These are phyloP conservation scores for Cornus suecica DNA, from an alignment of 148 eudicot genomes.

Conservation along the genomic window DNA sequence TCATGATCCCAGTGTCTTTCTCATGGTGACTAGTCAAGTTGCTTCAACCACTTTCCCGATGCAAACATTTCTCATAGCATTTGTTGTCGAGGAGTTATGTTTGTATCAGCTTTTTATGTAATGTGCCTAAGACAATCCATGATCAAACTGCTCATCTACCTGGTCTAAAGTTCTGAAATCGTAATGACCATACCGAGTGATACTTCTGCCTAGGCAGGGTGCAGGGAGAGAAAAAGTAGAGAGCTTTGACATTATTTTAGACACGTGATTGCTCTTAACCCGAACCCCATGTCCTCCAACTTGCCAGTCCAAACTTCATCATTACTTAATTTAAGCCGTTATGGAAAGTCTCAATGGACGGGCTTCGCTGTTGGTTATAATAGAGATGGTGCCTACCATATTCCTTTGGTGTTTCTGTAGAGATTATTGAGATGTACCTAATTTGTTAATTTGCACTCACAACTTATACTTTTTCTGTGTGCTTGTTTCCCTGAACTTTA, in stretches of 20 bases:
- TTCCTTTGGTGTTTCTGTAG: neutral
- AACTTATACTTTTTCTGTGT: neutral
- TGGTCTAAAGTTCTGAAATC: neutral
- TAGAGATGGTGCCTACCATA: neutral
- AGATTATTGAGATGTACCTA: neutral
- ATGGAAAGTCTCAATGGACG: neutral
- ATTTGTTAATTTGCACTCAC: neutral
- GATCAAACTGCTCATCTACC: neutral
- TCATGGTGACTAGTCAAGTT: neutral
- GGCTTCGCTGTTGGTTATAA: neutral
- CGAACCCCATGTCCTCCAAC: too few relatives aligned
- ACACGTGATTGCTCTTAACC: too few relatives aligned
- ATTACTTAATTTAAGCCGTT: neutral
- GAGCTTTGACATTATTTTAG: too few relatives aligned
- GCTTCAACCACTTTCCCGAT: neutral
- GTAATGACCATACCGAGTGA: too few relatives aligned
- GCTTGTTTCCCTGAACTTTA: conserved; percentile 6
- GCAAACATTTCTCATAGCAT: neutral
- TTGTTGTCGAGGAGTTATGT: neutral
- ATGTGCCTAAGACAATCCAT: neutral
- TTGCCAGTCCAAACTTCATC: too few relatives aligned
- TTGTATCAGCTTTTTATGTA: neutral
- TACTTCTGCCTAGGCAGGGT: too few relatives aligned
- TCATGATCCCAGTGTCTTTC: neutral
- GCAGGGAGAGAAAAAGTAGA: too few relatives aligned